Percentiles rank a stretch among this genome's conserved stretches.
Evolutionary conservation across 176 grass and related monocot genomes (phyloP).

Genomic region (Aechmea fasciata): DNA sequence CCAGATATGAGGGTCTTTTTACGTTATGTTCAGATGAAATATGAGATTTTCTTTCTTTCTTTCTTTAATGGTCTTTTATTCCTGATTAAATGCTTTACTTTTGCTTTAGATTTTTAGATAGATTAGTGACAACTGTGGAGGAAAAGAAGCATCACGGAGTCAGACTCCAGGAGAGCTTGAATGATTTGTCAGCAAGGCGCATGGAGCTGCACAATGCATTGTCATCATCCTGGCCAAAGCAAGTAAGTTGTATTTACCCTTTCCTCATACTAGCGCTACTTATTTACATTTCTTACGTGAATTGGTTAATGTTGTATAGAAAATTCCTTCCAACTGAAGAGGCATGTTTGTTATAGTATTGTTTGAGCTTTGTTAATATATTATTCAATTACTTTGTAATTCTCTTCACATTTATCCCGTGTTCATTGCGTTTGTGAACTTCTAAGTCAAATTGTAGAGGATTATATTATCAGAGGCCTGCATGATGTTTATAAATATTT

Average conservation of each 20-base stretch:
- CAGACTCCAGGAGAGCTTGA: constrained; percentile 65
- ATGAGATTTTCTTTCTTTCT: neutral
- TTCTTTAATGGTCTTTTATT: neutral
- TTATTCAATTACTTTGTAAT: neutral
- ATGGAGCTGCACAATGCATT: constrained; percentile 89
- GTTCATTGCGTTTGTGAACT: neutral
- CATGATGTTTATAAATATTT: constrained; percentile 4
- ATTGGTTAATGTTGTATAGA: neutral
- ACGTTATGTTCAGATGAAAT: neutral
- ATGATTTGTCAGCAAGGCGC: constrained; percentile 66
- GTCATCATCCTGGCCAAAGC: constrained; percentile 91
- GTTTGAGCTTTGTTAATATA: neutral
- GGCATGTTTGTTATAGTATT: neutral
- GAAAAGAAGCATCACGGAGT: constrained; percentile 94
- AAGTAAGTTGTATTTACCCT: constrained; percentile 35
- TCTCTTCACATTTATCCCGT: neutral
- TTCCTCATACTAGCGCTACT: neutral
- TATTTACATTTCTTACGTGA: constrained; percentile 16
- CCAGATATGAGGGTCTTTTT: constrained; percentile 4
- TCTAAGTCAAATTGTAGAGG: neutral
- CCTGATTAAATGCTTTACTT: constrained; percentile 14
- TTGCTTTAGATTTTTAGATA: constrained; percentile 66
- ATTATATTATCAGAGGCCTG: neutral
- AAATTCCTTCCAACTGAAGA: neutral
- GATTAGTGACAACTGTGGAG: constrained; percentile 68